Evolutionary conservation across 306 rosid species (phyloP).

Genomic region (Argentina anserina): DNA sequence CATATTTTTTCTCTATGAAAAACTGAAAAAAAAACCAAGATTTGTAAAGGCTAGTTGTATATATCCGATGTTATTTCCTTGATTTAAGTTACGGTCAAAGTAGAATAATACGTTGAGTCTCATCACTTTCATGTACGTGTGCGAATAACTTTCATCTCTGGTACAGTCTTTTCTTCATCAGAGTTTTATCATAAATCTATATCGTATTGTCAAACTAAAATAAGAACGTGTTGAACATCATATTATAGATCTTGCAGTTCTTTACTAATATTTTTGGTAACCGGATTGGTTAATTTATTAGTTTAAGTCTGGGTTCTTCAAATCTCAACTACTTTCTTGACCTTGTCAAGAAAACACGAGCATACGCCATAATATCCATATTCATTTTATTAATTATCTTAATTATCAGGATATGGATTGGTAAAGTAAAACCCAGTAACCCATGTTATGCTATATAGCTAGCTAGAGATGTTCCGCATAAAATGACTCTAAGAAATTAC

Average conservation of each 20-base stretch:
- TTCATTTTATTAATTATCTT: not conserved
- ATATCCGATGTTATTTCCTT: no score
- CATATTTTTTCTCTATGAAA: no score
- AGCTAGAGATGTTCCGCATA: no score
- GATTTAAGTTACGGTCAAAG: no score
- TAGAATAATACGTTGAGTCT: no score
- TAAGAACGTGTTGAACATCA: not conserved
- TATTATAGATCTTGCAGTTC: not conserved
- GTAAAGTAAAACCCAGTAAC: no score
- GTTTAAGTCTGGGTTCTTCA: not conserved
- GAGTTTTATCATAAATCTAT: not conserved
- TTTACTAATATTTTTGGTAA: not conserved
- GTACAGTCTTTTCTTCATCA: not conserved
- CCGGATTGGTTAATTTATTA: not conserved
- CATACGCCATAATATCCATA: not conserved
- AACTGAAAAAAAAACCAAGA: no score
- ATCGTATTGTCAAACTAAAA: not conserved
- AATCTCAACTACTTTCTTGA: not conserved
- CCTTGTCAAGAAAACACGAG: not conserved
- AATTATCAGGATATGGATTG: not conserved
- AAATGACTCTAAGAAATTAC: no score
- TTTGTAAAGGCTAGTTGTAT: no score
- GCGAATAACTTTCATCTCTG: no score
- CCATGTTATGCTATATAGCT: no score
- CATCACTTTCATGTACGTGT: no score